These are phyloP conservation scores for Musa balbisiana DNA, from an alignment of 202 grass and related monocot genomes.

Conservation along the genomic window DNA sequence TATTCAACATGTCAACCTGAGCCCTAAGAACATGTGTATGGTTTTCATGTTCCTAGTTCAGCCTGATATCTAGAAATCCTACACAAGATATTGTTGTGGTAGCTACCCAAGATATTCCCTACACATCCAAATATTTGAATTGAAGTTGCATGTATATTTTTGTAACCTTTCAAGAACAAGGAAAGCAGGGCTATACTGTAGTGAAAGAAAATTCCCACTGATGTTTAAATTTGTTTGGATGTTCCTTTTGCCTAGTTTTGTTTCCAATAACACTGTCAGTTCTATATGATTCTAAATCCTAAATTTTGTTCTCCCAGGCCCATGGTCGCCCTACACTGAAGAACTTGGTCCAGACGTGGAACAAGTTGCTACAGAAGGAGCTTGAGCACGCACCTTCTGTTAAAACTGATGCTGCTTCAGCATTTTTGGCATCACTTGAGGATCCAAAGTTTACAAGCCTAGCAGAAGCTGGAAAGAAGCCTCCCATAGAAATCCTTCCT, in stretches of 20 bases:
- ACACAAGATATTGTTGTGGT: too few relatives aligned
- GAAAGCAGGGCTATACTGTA: not conserved
- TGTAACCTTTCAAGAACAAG: not conserved
- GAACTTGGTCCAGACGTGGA: conserved; percentile 81
- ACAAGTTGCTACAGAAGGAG: conserved; percentile 92
- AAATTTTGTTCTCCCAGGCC: conserved; percentile 36
- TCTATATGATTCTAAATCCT: not conserved
- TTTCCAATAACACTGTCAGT: not conserved
- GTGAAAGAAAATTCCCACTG: not conserved
- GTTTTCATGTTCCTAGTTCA: too few relatives aligned
- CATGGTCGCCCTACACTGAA: conserved; percentile 86
- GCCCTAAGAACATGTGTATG: too few relatives aligned
- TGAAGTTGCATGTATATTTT: not conserved
- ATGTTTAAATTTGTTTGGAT: conserved; percentile 1
- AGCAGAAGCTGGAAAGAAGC: conserved; percentile 73
- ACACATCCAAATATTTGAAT: not conserved
- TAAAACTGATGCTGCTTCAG: conserved; percentile 87
- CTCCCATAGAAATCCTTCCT: conserved; percentile 94
- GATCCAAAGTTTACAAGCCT: conserved; percentile 90
- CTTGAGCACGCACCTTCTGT: conserved; percentile 74
- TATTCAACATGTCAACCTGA: too few relatives aligned
- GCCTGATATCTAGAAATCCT: too few relatives aligned
- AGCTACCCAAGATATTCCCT: not conserved
- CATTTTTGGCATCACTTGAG: conserved; percentile 91
- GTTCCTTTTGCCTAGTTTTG: not conserved